These are phyloP conservation scores for Suillus americanus DNA, from an alignment of 768 basidiomycete species.

Conservation along the genomic window DNA sequence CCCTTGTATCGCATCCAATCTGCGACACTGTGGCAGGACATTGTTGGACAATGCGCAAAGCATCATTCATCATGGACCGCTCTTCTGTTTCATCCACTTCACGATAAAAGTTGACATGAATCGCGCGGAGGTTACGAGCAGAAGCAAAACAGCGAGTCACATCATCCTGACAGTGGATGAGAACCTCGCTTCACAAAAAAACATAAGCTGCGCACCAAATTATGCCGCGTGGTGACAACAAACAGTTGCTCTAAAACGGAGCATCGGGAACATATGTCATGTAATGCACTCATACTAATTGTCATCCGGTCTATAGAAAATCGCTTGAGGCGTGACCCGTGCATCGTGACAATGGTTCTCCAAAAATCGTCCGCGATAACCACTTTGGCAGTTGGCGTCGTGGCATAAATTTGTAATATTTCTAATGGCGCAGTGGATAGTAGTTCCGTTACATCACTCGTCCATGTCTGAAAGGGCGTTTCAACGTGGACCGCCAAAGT, in stretches of 20 bases:
- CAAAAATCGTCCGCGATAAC: slow-evolving; percentile 50
- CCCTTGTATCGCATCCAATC: slow-evolving; percentile 67
- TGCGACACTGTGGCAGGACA: slow-evolving; percentile 55
- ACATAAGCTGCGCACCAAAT: slow-evolving; percentile 39
- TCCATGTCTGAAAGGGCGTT: slow-evolving; percentile 43
- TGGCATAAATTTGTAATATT: slow-evolving; percentile 61
- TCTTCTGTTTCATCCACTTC: slow-evolving; percentile 18
- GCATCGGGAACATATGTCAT: slow-evolving; percentile 56
- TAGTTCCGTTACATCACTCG: slow-evolving; percentile 39
- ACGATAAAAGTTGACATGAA: slow-evolving; percentile 61
- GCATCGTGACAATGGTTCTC: slow-evolving; percentile 45
- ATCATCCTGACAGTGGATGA: slow-evolving; percentile 15
- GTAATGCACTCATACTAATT: slow-evolving; percentile 49
- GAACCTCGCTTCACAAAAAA: neutral
- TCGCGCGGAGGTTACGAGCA: slow-evolving; percentile 47
- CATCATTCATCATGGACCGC: slow-evolving; percentile 31
- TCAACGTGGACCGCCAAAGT: slow-evolving; percentile 53
- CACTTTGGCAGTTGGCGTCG: slow-evolving; percentile 39
- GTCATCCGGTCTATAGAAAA: slow-evolving; percentile 68
- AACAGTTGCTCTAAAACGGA: slow-evolving; percentile 60
- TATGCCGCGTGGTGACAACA: slow-evolving; percentile 48
- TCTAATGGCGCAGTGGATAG: slow-evolving; percentile 53
- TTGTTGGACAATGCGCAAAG: slow-evolving; percentile 43
- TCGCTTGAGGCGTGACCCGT: slow-evolving; percentile 49
- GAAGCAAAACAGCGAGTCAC: slow-evolving; percentile 36